Evolutionary conservation across 2,329 filamentous ascomycete species (phyloP).

Genomic region (Colletotrichum horii): DNA sequence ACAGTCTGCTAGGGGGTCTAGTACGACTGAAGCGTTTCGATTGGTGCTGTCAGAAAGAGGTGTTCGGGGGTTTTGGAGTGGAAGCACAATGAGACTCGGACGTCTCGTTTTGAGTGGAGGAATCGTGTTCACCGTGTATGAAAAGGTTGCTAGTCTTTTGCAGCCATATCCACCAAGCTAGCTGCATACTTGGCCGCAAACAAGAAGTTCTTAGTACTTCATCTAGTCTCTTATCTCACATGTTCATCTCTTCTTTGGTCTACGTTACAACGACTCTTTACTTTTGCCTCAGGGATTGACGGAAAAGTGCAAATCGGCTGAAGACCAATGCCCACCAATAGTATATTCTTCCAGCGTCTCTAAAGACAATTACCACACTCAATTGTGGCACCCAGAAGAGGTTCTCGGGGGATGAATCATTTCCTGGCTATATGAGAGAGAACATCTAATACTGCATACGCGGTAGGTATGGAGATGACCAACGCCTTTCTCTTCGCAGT

Average conservation of each 20-base stretch:
- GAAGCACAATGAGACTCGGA: slow-evolving; percentile 71
- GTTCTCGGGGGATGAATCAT: no score
- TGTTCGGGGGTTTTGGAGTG: slow-evolving; percentile 67
- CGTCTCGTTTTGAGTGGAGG: slow-evolving; percentile 70
- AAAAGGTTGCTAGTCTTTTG: slow-evolving; percentile 57
- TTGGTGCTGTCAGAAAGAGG: slow-evolving; percentile 63
- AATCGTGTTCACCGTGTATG: slow-evolving; percentile 68
- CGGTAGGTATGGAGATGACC: no score
- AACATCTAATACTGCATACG: no score
- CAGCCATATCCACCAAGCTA: background rate
- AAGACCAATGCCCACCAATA: no score
- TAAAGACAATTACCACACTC: accelerated
- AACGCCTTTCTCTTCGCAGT: background rate
- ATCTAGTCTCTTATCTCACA: background rate
- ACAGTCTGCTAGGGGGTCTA: slow-evolving; percentile 63
- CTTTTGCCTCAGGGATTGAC: background rate
- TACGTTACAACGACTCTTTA: accelerated
- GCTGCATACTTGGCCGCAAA: background rate
- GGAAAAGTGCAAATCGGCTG: background rate
- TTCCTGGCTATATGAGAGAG: no score
- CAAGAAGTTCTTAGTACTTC: accelerated
- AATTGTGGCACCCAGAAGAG: background rate
- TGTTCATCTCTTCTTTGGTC: background rate
- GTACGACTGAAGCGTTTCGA: slow-evolving; percentile 59
- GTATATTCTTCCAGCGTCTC: background rate